Conservation (phyloP, 2,329 filamentous ascomycete species). For the Exophiala viscosa region DNA sequence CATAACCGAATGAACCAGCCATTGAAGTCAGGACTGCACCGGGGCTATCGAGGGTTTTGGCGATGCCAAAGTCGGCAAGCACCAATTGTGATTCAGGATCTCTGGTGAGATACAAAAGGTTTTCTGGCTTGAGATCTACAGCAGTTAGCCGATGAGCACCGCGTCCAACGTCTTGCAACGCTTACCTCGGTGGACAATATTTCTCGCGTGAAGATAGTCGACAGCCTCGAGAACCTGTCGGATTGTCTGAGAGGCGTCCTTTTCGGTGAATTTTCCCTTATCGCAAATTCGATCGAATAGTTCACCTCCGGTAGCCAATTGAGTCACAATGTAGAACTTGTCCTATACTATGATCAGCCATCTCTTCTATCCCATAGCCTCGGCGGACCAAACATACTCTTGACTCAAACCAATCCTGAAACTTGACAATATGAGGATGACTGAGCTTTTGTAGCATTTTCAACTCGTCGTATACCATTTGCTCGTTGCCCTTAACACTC, state of each 20-base stretch:
- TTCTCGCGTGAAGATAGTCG: conserved; percentile 87
- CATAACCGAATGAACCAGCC: conserved; percentile 97
- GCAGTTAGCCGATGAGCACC: conserved; percentile 19
- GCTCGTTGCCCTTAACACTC: conserved; percentile 96
- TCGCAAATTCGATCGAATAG: conserved; percentile 98
- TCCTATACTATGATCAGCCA: conserved; percentile 56
- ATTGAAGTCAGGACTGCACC: conserved; percentile 94
- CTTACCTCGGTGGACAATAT: conserved; percentile 90
- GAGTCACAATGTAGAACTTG: conserved; percentile 99
- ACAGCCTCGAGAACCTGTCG: conserved; percentile 90
- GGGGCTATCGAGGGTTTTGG: conserved; percentile 90
- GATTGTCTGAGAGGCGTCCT: conserved; percentile 94
- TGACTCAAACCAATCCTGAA: conserved; percentile 98
- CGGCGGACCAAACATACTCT: conserved; percentile 57
- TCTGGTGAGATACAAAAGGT: conserved; percentile 85
- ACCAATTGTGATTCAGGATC: conserved; percentile 78
- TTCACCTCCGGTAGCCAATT: conserved; percentile 92
- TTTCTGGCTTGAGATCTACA: conserved; percentile 93
- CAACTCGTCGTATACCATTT: conserved; percentile 98
- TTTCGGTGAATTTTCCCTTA: conserved; percentile 96
- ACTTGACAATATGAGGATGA: conserved; percentile 94
- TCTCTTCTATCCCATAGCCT: neutral
- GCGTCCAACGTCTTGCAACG: neutral
- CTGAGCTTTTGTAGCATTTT: conserved; percentile 86
- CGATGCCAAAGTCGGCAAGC: conserved; percentile 95